Base-by-base conservation (phyloP, 805 yeast genomes). In the Yarrowia osloensis region DNA sequence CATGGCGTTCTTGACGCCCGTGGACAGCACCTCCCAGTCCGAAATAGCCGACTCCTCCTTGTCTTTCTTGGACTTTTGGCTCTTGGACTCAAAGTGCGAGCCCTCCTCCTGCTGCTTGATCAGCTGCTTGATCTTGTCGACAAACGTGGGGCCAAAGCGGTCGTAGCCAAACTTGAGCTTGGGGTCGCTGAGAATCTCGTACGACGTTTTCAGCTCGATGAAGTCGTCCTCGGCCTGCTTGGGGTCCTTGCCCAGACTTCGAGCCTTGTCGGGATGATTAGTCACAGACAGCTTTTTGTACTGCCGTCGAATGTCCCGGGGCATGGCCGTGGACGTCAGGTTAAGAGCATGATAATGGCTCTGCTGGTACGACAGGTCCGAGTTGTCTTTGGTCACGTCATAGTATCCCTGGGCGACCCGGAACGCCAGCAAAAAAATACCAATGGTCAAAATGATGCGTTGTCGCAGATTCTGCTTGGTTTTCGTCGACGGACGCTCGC, bases 111-210 rank as follows among this genome's bases (percentile, higher is more conserved):
- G 66, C 42, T 46, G 67, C 24, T 50, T 37, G 33, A 39, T 21
- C 15, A 61, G 67, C 37, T 21, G 39, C n/a, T 24, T 40, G 26
- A 52, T 52, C 73, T 70, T 69, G 19, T 42, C 66, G 6, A 67
- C 39, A 19, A 70, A 97, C 73, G 88, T 92, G 73, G 85, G 88
- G 77, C 98, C 98, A 74, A 86, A 90, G 69, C 87, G 85, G 77
- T 93, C 97, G 75, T 93, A 94, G 2, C 87, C 75, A 50, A 87
- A 90, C 82, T 97, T 86, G 79, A 88, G 87, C 72, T 87, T 86
- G 13, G 87, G 82, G 75, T 90, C 95, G 15, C 88, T 82, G 69
- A 93, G 81, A 17, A 89, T 81, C 76, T 91, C 96, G 75, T 91
- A 81, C 21, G 97, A 96, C 65, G 84, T 81, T 19, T 92, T 85